These are phyloP conservation scores for Trichoderma pleuroti DNA, from an alignment of 2,329 filamentous ascomycete species.

Conservation along the genomic window DNA sequence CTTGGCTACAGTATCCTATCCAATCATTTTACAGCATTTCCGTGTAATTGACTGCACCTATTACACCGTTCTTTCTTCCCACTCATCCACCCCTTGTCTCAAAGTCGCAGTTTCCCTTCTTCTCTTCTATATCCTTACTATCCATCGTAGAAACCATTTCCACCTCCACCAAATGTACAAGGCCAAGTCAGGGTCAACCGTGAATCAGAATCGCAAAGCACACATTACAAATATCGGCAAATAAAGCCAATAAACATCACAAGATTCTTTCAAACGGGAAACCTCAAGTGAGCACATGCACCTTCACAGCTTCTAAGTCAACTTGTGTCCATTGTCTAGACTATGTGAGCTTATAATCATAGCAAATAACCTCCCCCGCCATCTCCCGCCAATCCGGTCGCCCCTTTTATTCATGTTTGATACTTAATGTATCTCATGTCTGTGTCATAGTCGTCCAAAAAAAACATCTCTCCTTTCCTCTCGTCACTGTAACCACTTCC, in stretches of 20 bases:
- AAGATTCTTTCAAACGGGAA: neutral
- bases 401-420: slow-evolving; percentile 29
- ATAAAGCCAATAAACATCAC: neutral
- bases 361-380: slow-evolving; percentile 33
- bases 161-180: neutral
- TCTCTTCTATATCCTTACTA: neutral
- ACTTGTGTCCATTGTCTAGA: slow-evolving; percentile 8
- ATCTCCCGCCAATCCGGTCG: slow-evolving; percentile 35
- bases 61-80: neutral
- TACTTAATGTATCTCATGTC: neutral
- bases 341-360: neutral
- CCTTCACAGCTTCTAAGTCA: neutral
- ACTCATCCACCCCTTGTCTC: neutral
- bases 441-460: neutral
- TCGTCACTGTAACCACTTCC: neutral
- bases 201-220: neutral
- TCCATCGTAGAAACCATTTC: neutral
- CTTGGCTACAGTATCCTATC: neutral
- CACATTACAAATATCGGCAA: neutral
- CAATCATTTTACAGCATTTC: neutral
- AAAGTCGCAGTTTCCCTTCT: neutral
- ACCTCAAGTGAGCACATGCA: neutral
- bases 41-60: neutral
- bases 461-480: neutral
- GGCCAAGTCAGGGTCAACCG: neutral